A percentile compares a stretch with the other conserved stretches of the same genome.
phyloP scores from a whole-genome alignment of 1,139 yeast genomes.

The Geotrichum fermentans region DNA sequence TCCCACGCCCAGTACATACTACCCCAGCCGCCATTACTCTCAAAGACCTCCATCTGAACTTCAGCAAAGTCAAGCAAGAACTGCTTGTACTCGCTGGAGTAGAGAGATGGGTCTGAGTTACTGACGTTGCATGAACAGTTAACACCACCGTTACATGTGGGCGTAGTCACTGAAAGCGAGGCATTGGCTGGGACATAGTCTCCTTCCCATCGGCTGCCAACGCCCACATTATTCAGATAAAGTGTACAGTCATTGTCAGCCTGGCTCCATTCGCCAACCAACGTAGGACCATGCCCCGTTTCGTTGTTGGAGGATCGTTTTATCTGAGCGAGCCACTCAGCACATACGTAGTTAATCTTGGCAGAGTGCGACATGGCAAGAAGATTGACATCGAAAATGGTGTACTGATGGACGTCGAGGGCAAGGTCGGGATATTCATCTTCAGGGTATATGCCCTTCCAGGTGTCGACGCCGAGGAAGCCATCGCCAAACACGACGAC shows the following conservation, averaged over 20 bases:
- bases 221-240: constrained; percentile 86
- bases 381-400: constrained; percentile 54
- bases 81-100: constrained; percentile 30
- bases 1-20: constrained; percentile 40
- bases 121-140: constrained; percentile 34
- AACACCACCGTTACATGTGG: constrained; percentile 30
- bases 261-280: constrained; percentile 85
- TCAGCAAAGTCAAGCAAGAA: constrained; percentile 35
- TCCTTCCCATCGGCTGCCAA: constrained; percentile 80
- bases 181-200: constrained; percentile 27
- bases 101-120: constrained; percentile 30
- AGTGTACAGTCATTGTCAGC: constrained; percentile 89
- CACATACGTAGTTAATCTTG: constrained; percentile 33
- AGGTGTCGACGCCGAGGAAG: constrained; percentile 33
- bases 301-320: constrained; percentile 50
- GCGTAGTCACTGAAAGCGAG: constrained; percentile 24
- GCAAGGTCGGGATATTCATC: constrained; percentile 65
- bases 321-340: constrained; percentile 49
- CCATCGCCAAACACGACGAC: constrained; percentile 37
- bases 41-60: constrained; percentile 36
- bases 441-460: constrained; percentile 35
- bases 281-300: constrained; percentile 52
- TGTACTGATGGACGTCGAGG: constrained; percentile 56
- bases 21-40: constrained; percentile 36
- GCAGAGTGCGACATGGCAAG: constrained; percentile 56